Evolutionary conservation across 345 rosid genomes (phyloP), one percentile per base, ranked within the genome.

Genomic region (Passiflora organensis): DNA sequence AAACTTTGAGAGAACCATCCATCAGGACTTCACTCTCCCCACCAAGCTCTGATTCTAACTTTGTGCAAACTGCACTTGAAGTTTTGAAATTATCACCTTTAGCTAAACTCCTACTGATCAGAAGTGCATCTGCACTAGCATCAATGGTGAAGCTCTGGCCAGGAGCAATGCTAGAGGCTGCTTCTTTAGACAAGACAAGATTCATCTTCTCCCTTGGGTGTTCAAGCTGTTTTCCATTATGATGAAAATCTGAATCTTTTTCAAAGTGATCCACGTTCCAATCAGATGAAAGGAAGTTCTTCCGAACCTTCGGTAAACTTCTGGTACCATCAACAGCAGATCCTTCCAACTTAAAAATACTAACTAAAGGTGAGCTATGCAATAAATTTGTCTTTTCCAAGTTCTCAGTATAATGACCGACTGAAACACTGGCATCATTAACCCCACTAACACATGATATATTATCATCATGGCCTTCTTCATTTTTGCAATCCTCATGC

Each of bases 391-490:
- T 80, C 70, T 62, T 61, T 53, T 69, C 81, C 55, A 69, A 53
- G 51, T 54, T 57, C 64, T 70, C 67, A 55, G 61, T 67, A 51
- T 43, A 43, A 56, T 39, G 57, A 67, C 52, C 64, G 56, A 42
- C 72, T 48, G 58, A 60, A 53, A 52, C 49, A 59, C 55, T 69
- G 1, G 55, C 51, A 46, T 74, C 73, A 63, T 66, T 57, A 44
- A 71, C 67, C 59, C 63, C 63, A 68, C 72, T 79, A 66, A 68
- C 71, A 72, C 78, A 73, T 43, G 78, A 71, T 46, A 68, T 65
- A 49, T 75, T 78, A 63, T 80, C 85, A 76, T 80, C 89, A 71
- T 77, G 81, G 56, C 68, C 77, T 52, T 85, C 89, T 50, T 69
- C 60, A 53, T 61, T 60, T 60, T 77, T 77, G 23, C 58, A 37